Evolutionary conservation across 108 stramenopile genomes (phyloP).

Genomic region (Fragilariopsis cylindrus): DNA sequence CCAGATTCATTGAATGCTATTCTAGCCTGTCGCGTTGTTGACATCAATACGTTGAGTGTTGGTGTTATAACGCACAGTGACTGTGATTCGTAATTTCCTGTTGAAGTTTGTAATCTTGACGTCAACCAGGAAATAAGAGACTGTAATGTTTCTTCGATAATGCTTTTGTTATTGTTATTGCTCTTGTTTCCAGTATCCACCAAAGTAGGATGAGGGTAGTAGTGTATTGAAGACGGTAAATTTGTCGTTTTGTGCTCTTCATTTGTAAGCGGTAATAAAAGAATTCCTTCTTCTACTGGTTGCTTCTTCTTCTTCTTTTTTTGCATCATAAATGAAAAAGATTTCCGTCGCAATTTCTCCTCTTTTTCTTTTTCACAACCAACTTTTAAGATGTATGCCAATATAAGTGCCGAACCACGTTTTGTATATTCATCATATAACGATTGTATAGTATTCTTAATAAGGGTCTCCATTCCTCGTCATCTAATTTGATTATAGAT

Average conservation of each 20-base stretch:
- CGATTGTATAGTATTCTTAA: constrained; percentile 62
- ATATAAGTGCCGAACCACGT: constrained; percentile 64
- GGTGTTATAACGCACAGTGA: constrained; percentile 71
- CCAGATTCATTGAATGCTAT: constrained; percentile 56
- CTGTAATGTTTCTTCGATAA: constrained; percentile 47
- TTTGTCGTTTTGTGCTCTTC: too few relatives aligned
- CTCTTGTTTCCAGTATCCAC: neutral
- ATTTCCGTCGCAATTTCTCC: neutral
- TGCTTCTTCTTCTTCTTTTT: neutral
- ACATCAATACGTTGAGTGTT: constrained; percentile 54
- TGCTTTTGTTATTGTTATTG: constrained; percentile 11
- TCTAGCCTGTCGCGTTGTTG: constrained; percentile 53
- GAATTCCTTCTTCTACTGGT: neutral
- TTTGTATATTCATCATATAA: constrained; percentile 72
- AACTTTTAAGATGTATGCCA: constrained; percentile 62
- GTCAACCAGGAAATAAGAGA: constrained; percentile 72
- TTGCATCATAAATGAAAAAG: neutral
- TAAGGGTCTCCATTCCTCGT: constrained; percentile 75
- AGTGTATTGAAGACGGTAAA: too few relatives aligned
- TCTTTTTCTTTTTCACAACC: constrained; percentile 38
- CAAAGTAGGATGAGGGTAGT: neutral
- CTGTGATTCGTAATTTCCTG: constrained; percentile 30
- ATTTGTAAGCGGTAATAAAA: neutral
- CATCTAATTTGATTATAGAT: neutral
- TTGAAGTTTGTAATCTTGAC: constrained; percentile 64